Conservation (phyloP, 345 rosid species). For the Mercurialis annua region DNA sequence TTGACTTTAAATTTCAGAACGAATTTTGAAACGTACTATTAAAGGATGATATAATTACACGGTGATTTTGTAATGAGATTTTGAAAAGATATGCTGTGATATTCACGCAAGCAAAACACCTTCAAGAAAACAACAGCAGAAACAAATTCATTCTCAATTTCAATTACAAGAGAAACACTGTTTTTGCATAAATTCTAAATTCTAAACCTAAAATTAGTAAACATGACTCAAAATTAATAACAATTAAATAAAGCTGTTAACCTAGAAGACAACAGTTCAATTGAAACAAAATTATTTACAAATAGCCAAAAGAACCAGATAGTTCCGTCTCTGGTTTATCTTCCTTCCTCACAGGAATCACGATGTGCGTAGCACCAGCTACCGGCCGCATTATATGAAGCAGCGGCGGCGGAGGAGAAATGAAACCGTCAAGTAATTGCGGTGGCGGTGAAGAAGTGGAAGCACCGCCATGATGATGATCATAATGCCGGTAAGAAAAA, state of each 20-base stretch:
- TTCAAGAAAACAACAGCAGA: no score
- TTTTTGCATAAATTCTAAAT: not conserved
- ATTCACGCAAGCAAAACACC: no score
- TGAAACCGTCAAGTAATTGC: not conserved
- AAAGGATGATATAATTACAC: no score
- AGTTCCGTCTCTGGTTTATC: constrained; percentile 16
- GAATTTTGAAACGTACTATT: no score
- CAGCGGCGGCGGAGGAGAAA: not conserved
- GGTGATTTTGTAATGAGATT: no score
- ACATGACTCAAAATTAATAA: not conserved
- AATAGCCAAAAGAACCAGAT: constrained; percentile 23
- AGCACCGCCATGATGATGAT: not conserved
- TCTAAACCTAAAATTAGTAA: not conserved
- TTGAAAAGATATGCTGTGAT: no score
- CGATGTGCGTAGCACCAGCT: constrained; percentile 16
- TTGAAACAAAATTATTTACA: not conserved
- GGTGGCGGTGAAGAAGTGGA: constrained; percentile 23
- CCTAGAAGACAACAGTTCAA: not conserved
- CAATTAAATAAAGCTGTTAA: not conserved
- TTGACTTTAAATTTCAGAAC: no score
- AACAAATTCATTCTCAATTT: no score
- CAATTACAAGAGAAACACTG: no score
- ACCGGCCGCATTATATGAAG: constrained; percentile 27
- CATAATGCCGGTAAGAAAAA: constrained; percentile 18
- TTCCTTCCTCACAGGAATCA: constrained; percentile 3